Percentiles rank a stretch among this genome's conserved stretches.
Conservation (phyloP, 2,329 filamentous ascomycete species). For the Aureobasidium sp. region DNA sequence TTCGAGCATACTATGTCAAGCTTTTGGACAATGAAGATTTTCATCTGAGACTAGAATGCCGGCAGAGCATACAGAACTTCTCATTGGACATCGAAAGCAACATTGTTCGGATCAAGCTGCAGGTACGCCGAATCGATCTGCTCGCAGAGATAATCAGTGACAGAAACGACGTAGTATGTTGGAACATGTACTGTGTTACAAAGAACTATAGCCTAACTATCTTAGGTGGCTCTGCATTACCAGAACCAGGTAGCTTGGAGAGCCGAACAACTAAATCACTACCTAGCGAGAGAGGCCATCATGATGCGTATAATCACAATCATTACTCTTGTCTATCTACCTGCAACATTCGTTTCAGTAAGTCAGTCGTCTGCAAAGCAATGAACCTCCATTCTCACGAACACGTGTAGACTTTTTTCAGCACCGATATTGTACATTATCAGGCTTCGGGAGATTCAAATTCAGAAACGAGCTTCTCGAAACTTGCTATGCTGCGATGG, state of each 20-base stretch:
- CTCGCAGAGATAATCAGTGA: not conserved
- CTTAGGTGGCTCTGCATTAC: conserved; percentile 22
- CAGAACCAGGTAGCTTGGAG: conserved; percentile 23
- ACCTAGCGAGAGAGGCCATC: conserved; percentile 23
- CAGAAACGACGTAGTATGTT: not conserved
- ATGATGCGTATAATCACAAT: conserved; percentile 26
- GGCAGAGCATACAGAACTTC: not conserved
- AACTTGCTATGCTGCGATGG: conserved; percentile 29
- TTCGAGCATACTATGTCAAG: conserved; percentile 21
- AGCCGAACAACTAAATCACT: conserved; percentile 22
- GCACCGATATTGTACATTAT: not conserved
- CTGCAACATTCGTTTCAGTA: conserved; percentile 26
- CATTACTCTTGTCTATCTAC: conserved; percentile 24
- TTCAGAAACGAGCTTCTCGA: conserved; percentile 25
- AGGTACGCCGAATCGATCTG: not conserved
- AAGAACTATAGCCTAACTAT: conserved; percentile 18
- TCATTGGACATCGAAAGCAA: not conserved
- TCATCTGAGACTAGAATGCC: conserved; percentile 8
- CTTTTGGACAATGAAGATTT: conserved; percentile 20
- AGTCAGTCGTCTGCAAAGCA: not conserved
- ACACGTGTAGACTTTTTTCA: not conserved
- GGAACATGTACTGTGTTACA: not conserved
- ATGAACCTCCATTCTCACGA: not conserved
- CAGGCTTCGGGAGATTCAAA: not conserved
- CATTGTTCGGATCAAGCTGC: not conserved